Evolutionary conservation across 306 rosid species (phyloP), one percentile per base, ranked within the genome.

Genomic region (Abrus pulchellus): DNA sequence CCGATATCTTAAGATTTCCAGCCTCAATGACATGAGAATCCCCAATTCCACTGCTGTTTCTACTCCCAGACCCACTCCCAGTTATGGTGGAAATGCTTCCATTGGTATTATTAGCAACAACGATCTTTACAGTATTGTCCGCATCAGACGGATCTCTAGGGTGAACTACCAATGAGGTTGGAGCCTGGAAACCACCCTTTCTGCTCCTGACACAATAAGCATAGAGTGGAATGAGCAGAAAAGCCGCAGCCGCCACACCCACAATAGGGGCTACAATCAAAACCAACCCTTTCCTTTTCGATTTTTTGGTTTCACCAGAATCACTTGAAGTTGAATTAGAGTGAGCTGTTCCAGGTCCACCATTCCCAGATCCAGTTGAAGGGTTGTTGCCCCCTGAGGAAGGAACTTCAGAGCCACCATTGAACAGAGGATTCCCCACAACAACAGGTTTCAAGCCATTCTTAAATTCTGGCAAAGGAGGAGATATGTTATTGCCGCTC

Each of bases 101-200:
- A 63, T 88, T 79, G 68, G 84, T 71, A 78, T 89, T 89, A 70
- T 68, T 83, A 14, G 96, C 90, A 68, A 93, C 86, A 20, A 36
- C 98, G 69, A 95, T 84, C 88, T 95, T 95, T 56, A 91, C 82
- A 50, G 29, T 66, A 69, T 87, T 88, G 33, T 87, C 95, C 3
- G 93, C 54, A 84, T 95, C 97, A 61, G 98, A 92, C 1, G 94
- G 92, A 89, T 95, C 97, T 78, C 98, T 89, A 4, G 98, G 99
- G 76, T 92, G 97, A 86, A 93, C 72, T 9, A 95, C 99, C 12
- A 92, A 84, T 27, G 99, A 91, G 75, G 83, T 77, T 30, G 97
- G 88, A 80, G 88, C 86, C 53, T 74, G 85, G 40, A 32, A 53
- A 8, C 62, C 54, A 48, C 77, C 85, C 77, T 85, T 90, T 76